Conservation (phyloP, 1,139 yeast species). For the Taiozyma sp. region DNA sequence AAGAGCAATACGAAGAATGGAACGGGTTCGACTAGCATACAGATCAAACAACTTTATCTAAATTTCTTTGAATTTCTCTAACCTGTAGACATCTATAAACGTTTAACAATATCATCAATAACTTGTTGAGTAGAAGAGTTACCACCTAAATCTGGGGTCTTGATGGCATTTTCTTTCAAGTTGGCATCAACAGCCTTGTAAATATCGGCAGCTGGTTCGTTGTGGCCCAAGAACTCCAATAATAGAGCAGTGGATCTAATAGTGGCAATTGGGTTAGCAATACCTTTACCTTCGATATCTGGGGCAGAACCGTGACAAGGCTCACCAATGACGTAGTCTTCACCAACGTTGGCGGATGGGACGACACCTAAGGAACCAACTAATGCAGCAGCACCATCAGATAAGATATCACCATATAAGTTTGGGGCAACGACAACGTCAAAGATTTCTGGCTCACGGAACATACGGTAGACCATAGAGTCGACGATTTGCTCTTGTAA, state of each 20-base stretch:
- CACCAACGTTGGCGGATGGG: slow-evolving; percentile 98
- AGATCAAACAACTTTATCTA: background rate
- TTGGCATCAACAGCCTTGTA: slow-evolving; percentile 94
- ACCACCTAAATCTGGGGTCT: slow-evolving; percentile 96
- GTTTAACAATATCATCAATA: slow-evolving; percentile 66
- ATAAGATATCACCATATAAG: slow-evolving; percentile 92
- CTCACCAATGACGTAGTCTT: slow-evolving; percentile 92
- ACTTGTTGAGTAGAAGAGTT: slow-evolving; percentile 81
- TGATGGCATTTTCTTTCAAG: slow-evolving; percentile 70
- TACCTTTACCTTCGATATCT: slow-evolving; percentile 92
- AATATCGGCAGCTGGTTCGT: slow-evolving; percentile 86
- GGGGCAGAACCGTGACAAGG: slow-evolving; percentile 99
- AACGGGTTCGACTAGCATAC: slow-evolving; percentile 25
- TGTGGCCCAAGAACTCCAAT: slow-evolving; percentile 93
- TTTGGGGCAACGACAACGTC: slow-evolving; percentile 99
- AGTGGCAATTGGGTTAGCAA: slow-evolving; percentile 96
- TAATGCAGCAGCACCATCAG: slow-evolving; percentile 98
- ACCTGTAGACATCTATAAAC: slow-evolving; percentile 30
- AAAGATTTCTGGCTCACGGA: slow-evolving; percentile 94
- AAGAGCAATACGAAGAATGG: slow-evolving; percentile 22
- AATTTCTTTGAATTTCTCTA: background rate
- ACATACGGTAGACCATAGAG: slow-evolving; percentile 98
- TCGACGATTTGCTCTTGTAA: slow-evolving; percentile 96
- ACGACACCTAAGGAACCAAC: slow-evolving; percentile 98
- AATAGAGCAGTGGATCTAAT: slow-evolving; percentile 95